These are phyloP conservation scores for Stagonosporopsis tanaceti DNA, from an alignment of 2,329 filamentous ascomycete species.

Conservation along the genomic window DNA sequence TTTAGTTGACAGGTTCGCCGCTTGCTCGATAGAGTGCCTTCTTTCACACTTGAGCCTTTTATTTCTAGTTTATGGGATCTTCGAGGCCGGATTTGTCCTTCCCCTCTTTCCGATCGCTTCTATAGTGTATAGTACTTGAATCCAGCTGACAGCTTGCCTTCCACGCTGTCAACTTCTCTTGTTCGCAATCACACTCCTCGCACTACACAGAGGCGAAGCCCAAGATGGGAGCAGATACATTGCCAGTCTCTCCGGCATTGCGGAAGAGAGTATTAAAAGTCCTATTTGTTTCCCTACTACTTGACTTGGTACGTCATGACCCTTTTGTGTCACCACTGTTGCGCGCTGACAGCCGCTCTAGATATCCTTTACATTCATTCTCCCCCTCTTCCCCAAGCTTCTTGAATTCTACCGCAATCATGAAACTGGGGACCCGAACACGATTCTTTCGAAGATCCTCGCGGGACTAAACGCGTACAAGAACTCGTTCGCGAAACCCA, in stretches of 20 bases:
- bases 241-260: constrained; percentile 53
- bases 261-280: constrained; percentile 86
- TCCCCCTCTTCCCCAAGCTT: constrained; percentile 93
- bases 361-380: constrained; percentile 98
- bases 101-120: constrained; percentile 28
- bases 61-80: constrained; percentile 28
- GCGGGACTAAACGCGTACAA: constrained; percentile 93
- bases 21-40: constrained; percentile 8
- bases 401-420: constrained; percentile 94
- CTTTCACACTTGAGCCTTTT: constrained; percentile 18
- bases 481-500: constrained; percentile 86
- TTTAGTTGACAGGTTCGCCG: constrained; percentile 20
- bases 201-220: background rate
- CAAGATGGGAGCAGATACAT: constrained; percentile 30
- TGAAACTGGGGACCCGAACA: constrained; percentile 68
- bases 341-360: constrained; percentile 50
- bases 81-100: constrained; percentile 21
- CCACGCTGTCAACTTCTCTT: constrained; percentile 22
- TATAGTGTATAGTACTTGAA: constrained; percentile 23
- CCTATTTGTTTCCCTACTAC: constrained; percentile 85
- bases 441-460: constrained; percentile 80
- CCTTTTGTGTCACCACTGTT: constrained; percentile 19
- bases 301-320: constrained; percentile 78
- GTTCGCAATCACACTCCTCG: background rate
- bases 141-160: constrained; percentile 19